These are phyloP conservation scores for Gentiana straminea DNA, from an alignment of 257 asterid genomes.

Conservation along the genomic window DNA sequence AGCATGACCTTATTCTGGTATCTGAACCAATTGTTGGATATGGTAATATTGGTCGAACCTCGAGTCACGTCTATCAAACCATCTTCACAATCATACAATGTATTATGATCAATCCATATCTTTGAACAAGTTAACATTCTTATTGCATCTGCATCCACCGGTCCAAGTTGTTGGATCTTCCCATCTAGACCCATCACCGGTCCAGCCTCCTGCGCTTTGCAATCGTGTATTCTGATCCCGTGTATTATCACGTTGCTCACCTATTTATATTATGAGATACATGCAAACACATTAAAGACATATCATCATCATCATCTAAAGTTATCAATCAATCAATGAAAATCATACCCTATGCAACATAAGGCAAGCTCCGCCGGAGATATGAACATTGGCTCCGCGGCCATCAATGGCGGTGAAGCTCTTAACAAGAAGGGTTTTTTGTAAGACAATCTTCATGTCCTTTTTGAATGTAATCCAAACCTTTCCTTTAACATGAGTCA, in stretches of 20 bases:
- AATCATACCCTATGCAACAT: constrained; percentile 37
- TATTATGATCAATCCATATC: constrained; percentile 80
- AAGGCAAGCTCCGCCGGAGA: constrained; percentile 53
- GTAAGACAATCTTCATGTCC: constrained; percentile 53
- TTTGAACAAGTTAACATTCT: constrained; percentile 46
- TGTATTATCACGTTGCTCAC: constrained; percentile 71
- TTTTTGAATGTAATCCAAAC: constrained; percentile 66
- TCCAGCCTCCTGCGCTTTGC: constrained; percentile 45
- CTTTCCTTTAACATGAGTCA: constrained; percentile 46
- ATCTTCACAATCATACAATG: constrained; percentile 44
- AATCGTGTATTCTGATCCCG: constrained; percentile 50
- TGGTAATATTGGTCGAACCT: constrained; percentile 66
- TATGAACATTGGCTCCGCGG: constrained; percentile 57
- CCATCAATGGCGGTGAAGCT: constrained; percentile 68
- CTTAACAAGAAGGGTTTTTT: constrained; percentile 53
- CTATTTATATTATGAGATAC: constrained; percentile 12
- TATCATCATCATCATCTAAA: too few relatives aligned
- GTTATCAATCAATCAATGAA: too few relatives aligned
- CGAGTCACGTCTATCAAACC: constrained; percentile 74
- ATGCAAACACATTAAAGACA: neutral
- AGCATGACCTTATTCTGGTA: constrained; percentile 75
- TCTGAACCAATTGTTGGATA: constrained; percentile 72
- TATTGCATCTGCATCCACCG: constrained; percentile 69
- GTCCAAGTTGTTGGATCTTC: constrained; percentile 32
- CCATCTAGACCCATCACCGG: constrained; percentile 41